phyloP scores from a whole-genome alignment of 306 rosid species.

The Dryas octopetala region DNA sequence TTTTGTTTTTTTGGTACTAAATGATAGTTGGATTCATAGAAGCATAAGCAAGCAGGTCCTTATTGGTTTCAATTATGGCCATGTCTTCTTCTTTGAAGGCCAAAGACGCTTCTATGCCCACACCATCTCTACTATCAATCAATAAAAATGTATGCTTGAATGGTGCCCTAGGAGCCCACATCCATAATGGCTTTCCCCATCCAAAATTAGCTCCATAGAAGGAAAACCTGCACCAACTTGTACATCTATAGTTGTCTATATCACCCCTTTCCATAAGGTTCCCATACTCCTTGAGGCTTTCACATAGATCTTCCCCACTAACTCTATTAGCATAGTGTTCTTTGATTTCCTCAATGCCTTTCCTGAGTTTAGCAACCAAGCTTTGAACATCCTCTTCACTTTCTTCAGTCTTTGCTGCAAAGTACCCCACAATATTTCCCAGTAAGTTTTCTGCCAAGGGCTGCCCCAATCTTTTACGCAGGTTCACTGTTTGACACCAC shows the following conservation, averaged over 20 bases:
- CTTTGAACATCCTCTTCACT: neutral
- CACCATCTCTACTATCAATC: too few relatives aligned
- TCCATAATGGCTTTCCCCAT: too few relatives aligned
- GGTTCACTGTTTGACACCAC: slow-evolving; percentile 36
- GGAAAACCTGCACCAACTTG: too few relatives aligned
- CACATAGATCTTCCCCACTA: neutral
- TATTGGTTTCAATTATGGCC: too few relatives aligned
- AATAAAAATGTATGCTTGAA: too few relatives aligned
- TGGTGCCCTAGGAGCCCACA: too few relatives aligned
- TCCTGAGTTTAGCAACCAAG: neutral
- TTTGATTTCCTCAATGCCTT: neutral
- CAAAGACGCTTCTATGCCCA: too few relatives aligned
- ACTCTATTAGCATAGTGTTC: neutral
- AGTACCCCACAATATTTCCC: slow-evolving; percentile 43
- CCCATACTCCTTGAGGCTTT: neutral
- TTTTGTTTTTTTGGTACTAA: too few relatives aligned
- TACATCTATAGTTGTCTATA: neutral
- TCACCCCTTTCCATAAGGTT: neutral
- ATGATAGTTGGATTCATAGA: too few relatives aligned
- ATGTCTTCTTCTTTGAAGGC: too few relatives aligned
- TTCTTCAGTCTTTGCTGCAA: slow-evolving; percentile 20
- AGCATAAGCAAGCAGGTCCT: too few relatives aligned
- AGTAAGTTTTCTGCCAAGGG: slow-evolving; percentile 21
- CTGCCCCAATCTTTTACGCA: slow-evolving; percentile 26
- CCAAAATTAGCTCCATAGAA: too few relatives aligned